phyloP scores from a whole-genome alignment of 805 yeast species.

The Candida sphagnicola region DNA sequence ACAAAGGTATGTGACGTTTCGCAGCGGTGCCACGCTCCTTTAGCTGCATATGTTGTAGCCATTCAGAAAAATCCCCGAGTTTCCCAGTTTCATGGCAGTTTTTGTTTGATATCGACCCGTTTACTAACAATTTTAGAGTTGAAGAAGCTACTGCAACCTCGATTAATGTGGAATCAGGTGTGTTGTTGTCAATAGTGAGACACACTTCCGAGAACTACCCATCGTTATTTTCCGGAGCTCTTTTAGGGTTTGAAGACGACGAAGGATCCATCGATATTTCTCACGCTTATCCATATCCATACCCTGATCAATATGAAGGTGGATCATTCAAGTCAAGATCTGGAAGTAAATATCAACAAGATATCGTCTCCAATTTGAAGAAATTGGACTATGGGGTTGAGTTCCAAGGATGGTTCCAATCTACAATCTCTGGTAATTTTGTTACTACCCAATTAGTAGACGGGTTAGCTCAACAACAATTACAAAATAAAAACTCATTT shows the following conservation, averaged over 20 bases:
- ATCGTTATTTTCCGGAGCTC: slow-evolving; percentile 61
- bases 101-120: too few species aligned
- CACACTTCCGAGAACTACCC: slow-evolving; percentile 65
- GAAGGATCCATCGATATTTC: slow-evolving; percentile 47
- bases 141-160: slow-evolving; percentile 35
- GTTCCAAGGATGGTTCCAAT: slow-evolving; percentile 78
- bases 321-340: slow-evolving; percentile 58
- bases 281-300: slow-evolving; percentile 68
- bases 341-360: slow-evolving; percentile 66
- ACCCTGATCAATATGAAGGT: slow-evolving; percentile 58
- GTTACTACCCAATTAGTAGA: slow-evolving; percentile 66
- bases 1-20: slow-evolving; percentile 12
- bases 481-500: slow-evolving; percentile 51
- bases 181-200: slow-evolving; percentile 57
- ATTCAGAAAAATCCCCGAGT: too few species aligned
- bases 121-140: slow-evolving; percentile 11
- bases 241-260: slow-evolving; percentile 69
- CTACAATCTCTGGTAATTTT: slow-evolving; percentile 65
- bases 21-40: too few species aligned
- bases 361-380: slow-evolving; percentile 57
- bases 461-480: slow-evolving; percentile 62
- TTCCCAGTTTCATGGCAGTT: too few species aligned
- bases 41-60: too few species aligned
- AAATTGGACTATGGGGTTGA: slow-evolving; percentile 64
- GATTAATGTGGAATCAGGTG: slow-evolving; percentile 48